phyloP scores from a whole-genome alignment of 2,329 filamentous ascomycete genomes.

The Sporothrix schenckii region DNA sequence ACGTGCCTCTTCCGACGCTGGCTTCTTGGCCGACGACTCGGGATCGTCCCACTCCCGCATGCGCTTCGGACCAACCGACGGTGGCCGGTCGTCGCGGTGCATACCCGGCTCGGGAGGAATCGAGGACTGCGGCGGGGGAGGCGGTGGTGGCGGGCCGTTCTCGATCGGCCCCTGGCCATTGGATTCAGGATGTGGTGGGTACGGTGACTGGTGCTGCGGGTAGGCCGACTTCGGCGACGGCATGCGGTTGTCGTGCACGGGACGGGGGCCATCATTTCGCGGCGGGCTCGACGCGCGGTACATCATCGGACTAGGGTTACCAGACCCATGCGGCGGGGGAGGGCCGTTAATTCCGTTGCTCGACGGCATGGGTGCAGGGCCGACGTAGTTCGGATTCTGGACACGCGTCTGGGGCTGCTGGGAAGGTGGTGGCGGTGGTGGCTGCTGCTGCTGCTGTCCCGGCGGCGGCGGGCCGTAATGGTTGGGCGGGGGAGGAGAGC shows the following conservation, averaged over 20 bases:
- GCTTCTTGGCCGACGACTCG: constrained; percentile 77
- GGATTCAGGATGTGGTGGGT: constrained; percentile 68
- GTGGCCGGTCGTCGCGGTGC: constrained; percentile 71
- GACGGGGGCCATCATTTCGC: constrained; percentile 78
- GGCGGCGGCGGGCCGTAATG: constrained; percentile 60
- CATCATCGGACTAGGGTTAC: constrained; percentile 57
- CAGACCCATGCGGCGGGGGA: constrained; percentile 52
- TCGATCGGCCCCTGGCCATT: constrained; percentile 65
- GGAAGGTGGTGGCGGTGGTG: constrained; percentile 49
- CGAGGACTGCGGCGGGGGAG: constrained; percentile 51
- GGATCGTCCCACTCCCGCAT: constrained; percentile 92
- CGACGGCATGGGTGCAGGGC: constrained; percentile 53
- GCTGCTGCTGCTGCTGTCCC: constrained; percentile 47
- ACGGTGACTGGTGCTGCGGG: constrained; percentile 71
- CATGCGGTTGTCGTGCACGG: constrained; percentile 79
- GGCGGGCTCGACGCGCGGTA: constrained; percentile 82
- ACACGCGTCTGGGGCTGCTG: constrained; percentile 53
- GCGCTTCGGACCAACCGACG: constrained; percentile 80
- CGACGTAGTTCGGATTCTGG: constrained; percentile 62
- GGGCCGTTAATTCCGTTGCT: constrained; percentile 51
- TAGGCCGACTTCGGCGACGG: constrained; percentile 91
- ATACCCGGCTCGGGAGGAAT: constrained; percentile 68
- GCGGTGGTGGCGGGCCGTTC: constrained; percentile 59
- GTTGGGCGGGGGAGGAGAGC: constrained; percentile 57
- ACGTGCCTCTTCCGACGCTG: constrained; percentile 83